Base-by-base conservation (phyloP, 1,284 basidiomycete species). In the Ganoderma meredithae region DNA sequence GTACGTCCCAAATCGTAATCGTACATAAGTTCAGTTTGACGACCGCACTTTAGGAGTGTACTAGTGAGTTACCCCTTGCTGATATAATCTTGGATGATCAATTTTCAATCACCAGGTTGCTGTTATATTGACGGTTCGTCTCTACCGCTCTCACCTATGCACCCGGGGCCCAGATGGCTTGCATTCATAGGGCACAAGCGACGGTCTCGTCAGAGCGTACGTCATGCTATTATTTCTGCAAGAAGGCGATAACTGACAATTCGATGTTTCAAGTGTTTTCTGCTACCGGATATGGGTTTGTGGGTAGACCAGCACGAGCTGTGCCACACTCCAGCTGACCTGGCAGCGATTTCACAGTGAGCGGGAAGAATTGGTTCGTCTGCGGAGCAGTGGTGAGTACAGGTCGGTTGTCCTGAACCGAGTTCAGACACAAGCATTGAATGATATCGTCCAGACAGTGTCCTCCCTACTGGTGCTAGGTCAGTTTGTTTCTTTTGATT, bases 201-300 rank as follows among this genome's bases (percentile, higher is more conserved):
- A 63, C n/a, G 33, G 40, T 8, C 44, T 60, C 10, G 59, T 66
- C 3, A 31, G 64, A 61, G 33, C 58, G 64, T 61, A 36, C 3
- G 44, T 40, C 22, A 4, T 41, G 22, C 22, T 25, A 8, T 25
- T 8, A 49, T 49, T 10, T n/a, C 7, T 25, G 25, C 39, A 22
- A 19, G 22, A 60, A 25, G 13, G 1, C 43, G 13, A 41, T 6
- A 3, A 22, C 40, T 27, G 25, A 17, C 22, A 12, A 49, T 6
- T 62, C 33, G 6, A n/a, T 47, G n/a, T 49, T 22, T 7, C 5
- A 25, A 68, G 68, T 39, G 6, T 69, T 2, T 69, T 66, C 52
- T 69, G 68, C 22, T 65, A 66, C 43, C 52, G 68, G 5, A 47
- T 66, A 19, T 69, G 68, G 68, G 60, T 62, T 53, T 40, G 64